Percentiles rank a stretch among this genome's conserved stretches.
phyloP scores from a whole-genome alignment of 257 asterid genomes.

The Catharanthus roseus region DNA sequence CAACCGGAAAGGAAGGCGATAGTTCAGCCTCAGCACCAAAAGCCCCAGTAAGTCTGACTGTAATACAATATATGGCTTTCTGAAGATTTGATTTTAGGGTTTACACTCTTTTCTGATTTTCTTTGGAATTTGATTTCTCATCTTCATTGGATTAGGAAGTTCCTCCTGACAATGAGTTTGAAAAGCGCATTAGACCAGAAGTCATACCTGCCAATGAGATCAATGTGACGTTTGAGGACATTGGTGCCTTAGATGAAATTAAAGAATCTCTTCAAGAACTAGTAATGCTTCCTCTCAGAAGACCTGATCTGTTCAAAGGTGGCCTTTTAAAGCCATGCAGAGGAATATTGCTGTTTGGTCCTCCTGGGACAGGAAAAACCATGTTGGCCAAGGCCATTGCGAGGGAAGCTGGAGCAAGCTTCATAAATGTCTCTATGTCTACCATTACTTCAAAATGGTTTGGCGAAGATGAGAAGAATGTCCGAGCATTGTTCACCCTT shows the following conservation, averaged over 20 bases:
- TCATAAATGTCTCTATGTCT: conserved; percentile 78
- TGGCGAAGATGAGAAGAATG: conserved; percentile 91
- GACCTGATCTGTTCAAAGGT: conserved; percentile 86
- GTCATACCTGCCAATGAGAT: conserved; percentile 77
- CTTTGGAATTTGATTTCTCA: neutral
- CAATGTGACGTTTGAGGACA: conserved; percentile 73
- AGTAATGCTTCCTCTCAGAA: conserved; percentile 75
- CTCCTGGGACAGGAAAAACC: conserved; percentile 91
- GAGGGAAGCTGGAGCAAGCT: conserved; percentile 86
- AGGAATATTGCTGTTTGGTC: conserved; percentile 82
- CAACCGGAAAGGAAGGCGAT: conserved; percentile 23
- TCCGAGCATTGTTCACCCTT: conserved; percentile 72
- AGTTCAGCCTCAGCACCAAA: conserved; percentile 20
- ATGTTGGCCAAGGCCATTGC: conserved; percentile 94
- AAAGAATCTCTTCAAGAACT: conserved; percentile 82
- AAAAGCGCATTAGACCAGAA: conserved; percentile 80
- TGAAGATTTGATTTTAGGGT: too few species aligned
- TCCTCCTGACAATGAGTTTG: conserved; percentile 87
- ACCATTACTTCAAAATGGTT: conserved; percentile 88
- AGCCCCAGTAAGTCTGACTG: conserved; percentile 40
- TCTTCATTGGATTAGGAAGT: conserved; percentile 41
- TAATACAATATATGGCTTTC: too few species aligned
- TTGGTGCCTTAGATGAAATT: conserved; percentile 77
- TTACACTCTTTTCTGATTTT: neutral
- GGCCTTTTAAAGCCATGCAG: conserved; percentile 86